Conservation (phyloP, 331 rosid species). For the Malus hybrid region DNA sequence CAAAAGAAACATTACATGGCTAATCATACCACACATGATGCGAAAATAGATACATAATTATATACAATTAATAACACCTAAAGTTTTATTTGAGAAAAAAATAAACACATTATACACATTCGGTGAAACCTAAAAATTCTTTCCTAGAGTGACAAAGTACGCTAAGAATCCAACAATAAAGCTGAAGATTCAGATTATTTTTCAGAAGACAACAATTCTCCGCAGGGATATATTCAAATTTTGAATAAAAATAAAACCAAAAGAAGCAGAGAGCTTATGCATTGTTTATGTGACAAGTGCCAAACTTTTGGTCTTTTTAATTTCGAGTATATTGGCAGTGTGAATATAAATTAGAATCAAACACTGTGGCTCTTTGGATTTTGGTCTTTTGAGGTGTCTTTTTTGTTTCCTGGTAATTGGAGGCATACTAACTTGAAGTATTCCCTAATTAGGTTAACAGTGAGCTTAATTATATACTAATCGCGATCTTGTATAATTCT, state of each 20-base stretch:
- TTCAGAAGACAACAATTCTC: conserved; percentile 22
- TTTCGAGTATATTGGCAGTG: neutral
- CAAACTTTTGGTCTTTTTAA: conserved; percentile 11
- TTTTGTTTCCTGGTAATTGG: conserved; percentile 74
- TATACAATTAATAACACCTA: too few relatives aligned
- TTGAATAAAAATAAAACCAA: conserved; percentile 4
- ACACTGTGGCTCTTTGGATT: conserved; percentile 48
- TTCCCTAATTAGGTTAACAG: conserved; percentile 15
- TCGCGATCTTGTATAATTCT: conserved; percentile 11
- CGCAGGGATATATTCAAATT: neutral
- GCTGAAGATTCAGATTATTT: conserved; percentile 24
- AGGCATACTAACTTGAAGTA: conserved; percentile 31
- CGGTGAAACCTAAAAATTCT: neutral
- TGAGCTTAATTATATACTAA: conserved; percentile 17
- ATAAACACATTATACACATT: too few relatives aligned
- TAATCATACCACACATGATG: too few relatives aligned
- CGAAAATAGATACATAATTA: too few relatives aligned
- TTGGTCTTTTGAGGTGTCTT: conserved; percentile 68
- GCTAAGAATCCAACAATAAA: conserved; percentile 22
- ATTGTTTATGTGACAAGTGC: conserved; percentile 27
- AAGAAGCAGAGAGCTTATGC: neutral
- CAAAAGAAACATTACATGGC: too few relatives aligned
- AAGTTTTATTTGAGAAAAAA: too few relatives aligned
- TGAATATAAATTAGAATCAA: conserved; percentile 12
- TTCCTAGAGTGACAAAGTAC: neutral